Evolutionary conservation across 2,329 filamentous ascomycete genomes (phyloP).

Genomic region (Alternaria ventricosa): DNA sequence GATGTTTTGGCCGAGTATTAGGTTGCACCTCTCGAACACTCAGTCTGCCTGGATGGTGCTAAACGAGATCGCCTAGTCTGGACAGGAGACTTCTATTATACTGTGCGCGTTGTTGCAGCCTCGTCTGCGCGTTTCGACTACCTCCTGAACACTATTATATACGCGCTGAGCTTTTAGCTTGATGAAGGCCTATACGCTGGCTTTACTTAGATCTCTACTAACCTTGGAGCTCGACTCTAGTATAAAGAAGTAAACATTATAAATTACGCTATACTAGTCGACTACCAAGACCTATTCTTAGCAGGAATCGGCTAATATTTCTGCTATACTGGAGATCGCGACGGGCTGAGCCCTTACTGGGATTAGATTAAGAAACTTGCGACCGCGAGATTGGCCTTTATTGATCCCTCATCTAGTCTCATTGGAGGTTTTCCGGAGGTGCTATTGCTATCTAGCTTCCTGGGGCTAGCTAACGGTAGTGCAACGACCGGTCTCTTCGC

Average conservation of each 20-base stretch:
- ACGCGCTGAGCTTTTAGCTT: neutral
- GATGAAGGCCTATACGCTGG: neutral
- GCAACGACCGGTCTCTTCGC: neutral
- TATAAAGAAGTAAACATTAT: neutral
- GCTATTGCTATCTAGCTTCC: neutral
- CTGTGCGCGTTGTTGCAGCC: slow-evolving; percentile 44
- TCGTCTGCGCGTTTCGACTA: slow-evolving; percentile 49
- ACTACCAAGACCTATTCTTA: slow-evolving; percentile 6
- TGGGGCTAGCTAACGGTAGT: neutral
- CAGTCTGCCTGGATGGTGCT: slow-evolving; percentile 52
- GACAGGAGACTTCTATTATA: slow-evolving; percentile 55
- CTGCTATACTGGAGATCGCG: neutral
- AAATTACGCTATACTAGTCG: neutral
- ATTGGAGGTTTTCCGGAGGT: neutral
- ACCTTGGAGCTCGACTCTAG: neutral
- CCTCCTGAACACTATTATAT: slow-evolving; percentile 41
- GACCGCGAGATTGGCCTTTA: neutral
- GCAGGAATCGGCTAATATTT: slow-evolving; percentile 1
- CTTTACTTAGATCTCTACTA: neutral
- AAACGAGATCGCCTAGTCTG: slow-evolving; percentile 54
- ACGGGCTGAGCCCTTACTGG: neutral
- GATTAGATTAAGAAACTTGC: neutral
- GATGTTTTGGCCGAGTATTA: slow-evolving; percentile 49
- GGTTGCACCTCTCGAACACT: slow-evolving; percentile 40
- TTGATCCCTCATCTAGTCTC: neutral